A percentile compares a stretch with the other conserved stretches of the same genome.
Conservation (phyloP, 164 flowering plant species). For the Liquidambar formosana region DNA sequence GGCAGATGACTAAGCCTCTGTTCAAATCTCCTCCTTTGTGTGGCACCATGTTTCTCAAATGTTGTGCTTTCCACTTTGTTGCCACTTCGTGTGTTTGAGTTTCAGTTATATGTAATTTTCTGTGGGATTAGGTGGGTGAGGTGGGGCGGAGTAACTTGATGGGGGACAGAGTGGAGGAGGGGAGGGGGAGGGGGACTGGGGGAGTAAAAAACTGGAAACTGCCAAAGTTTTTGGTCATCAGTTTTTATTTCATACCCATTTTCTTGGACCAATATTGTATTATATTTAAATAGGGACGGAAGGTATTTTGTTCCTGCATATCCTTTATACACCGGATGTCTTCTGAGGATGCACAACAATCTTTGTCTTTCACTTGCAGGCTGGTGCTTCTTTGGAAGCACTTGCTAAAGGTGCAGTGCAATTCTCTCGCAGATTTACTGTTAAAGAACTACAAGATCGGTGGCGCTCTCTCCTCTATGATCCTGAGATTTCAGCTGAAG, state of each 20-base stretch:
- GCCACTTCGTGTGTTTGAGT: background rate
- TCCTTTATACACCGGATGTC: background rate
- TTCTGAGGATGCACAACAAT: background rate
- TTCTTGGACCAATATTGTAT: too few relatives aligned
- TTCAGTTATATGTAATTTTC: background rate
- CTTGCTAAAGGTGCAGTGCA: constrained; percentile 89
- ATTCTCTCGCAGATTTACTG: constrained; percentile 67
- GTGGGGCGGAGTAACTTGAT: too few relatives aligned
- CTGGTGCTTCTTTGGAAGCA: constrained; percentile 93
- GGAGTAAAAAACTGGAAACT: too few relatives aligned
- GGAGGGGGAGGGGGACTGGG: too few relatives aligned
- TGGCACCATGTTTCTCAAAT: background rate
- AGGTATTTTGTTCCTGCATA: background rate
- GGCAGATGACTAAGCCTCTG: background rate
- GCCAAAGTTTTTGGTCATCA: too few relatives aligned
- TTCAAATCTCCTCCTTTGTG: background rate
- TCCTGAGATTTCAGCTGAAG: constrained; percentile 55
- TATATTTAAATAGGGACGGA: too few relatives aligned
- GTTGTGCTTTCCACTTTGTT: background rate
- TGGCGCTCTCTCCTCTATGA: constrained; percentile 88
- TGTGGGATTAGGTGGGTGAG: too few relatives aligned
- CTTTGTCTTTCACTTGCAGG: constrained; percentile 37
- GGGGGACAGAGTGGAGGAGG: too few relatives aligned
- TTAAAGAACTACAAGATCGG: constrained; percentile 66
- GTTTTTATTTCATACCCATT: too few relatives aligned